A percentile compares a stretch with the other conserved stretches of the same genome.
phyloP scores from a whole-genome alignment of 2,329 filamentous ascomycete genomes.

The Paraconiothyrium brasiliense region DNA sequence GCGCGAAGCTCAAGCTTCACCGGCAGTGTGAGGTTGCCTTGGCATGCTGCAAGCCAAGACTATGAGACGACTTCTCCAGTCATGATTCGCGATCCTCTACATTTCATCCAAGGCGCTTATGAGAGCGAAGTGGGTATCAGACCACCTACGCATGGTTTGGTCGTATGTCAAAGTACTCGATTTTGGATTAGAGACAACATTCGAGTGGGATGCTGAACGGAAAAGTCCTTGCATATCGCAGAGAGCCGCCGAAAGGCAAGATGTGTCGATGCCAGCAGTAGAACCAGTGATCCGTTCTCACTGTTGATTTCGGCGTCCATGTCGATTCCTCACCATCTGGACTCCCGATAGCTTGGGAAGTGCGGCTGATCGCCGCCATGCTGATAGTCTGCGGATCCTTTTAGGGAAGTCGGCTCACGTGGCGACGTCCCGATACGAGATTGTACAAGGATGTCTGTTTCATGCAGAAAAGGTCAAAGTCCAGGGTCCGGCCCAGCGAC shows the following conservation, averaged over 20 bases:
- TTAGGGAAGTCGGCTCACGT: background rate
- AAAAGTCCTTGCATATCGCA: background rate
- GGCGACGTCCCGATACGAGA: background rate
- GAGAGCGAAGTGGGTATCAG: background rate
- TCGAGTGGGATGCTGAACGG: background rate
- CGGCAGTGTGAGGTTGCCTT: background rate
- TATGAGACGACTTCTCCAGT: background rate
- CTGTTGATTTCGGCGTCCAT: background rate
- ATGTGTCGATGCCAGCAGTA: background rate
- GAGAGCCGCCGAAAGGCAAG: background rate
- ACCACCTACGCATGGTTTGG: background rate
- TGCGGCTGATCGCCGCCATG: slow-evolving; percentile 7
- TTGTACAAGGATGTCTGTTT: slow-evolving; percentile 1
- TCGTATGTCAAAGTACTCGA: background rate
- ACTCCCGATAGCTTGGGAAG: background rate
- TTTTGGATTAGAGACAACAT: background rate
- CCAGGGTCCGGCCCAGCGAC: background rate
- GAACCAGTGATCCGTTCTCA: too few relatives aligned
- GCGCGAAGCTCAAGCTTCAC: background rate
- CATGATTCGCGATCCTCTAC: background rate
- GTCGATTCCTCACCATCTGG: background rate
- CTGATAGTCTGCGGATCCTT: background rate
- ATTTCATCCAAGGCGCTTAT: background rate
- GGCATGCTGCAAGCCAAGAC: slow-evolving; percentile 12
- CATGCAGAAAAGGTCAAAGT: background rate